phyloP scores from a whole-genome alignment of 2,329 filamentous ascomycete genomes.

The Fusarium praegraminearum region DNA sequence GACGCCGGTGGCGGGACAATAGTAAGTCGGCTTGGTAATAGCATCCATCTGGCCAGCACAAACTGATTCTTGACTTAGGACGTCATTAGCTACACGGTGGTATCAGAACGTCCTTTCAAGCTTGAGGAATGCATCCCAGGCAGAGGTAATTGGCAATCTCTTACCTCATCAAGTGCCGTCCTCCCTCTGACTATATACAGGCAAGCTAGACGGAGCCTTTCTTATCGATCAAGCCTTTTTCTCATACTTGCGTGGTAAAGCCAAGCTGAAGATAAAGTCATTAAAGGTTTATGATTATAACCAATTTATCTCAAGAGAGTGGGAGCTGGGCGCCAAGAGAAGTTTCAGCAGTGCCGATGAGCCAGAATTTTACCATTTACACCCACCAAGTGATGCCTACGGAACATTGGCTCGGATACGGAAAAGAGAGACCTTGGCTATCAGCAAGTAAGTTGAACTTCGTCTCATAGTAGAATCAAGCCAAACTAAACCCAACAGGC shows the following conservation, averaged over 20 bases:
- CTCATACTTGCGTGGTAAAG: not conserved
- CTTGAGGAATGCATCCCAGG: not conserved
- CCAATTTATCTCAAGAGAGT: not conserved
- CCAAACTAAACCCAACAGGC: not conserved
- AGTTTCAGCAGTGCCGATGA: not conserved
- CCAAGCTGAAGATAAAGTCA: not conserved
- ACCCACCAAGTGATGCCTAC: not conserved
- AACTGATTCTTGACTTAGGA: not conserved
- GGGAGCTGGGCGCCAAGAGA: not conserved
- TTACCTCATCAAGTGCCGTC: too few relatives aligned
- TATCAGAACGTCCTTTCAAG: not conserved
- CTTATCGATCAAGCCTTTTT: not conserved
- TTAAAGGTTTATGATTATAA: not conserved
- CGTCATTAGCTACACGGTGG: constrained; percentile 1
- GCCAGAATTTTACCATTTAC: not conserved
- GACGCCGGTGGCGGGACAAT: constrained; percentile 3
- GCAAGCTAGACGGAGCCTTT: not conserved
- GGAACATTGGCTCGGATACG: not conserved
- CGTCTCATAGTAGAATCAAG: not conserved
- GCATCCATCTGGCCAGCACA: too few relatives aligned
- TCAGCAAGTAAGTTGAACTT: not conserved
- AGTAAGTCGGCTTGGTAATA: not conserved
- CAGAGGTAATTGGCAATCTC: not conserved
- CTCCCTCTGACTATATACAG: not conserved
- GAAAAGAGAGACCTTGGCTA: not conserved